These are phyloP conservation scores for Ophiobolus disseminans DNA, from an alignment of 2,329 filamentous ascomycete species.

Conservation along the genomic window DNA sequence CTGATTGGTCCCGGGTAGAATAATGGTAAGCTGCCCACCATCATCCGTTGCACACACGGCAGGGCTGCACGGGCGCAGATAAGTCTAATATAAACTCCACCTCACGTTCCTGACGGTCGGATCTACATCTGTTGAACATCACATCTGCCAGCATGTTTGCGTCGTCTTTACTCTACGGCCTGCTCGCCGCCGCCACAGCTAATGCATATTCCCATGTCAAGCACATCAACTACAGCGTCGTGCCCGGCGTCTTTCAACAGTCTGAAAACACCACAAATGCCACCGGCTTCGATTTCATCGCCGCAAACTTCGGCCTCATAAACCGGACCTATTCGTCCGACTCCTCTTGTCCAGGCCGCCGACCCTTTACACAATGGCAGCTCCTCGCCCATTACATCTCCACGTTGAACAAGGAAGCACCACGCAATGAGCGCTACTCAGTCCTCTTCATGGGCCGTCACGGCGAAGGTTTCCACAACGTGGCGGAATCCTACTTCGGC, in stretches of 20 bases:
- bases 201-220: constrained; percentile 23
- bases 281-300: constrained; percentile 57
- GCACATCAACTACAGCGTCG: constrained; percentile 66
- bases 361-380: constrained; percentile 67
- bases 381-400: constrained; percentile 67
- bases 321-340: constrained; percentile 68
- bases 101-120: not conserved
- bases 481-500: constrained; percentile 70
- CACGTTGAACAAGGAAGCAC: constrained; percentile 59
- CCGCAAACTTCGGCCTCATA: constrained; percentile 69
- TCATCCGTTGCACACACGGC: constrained; percentile 2
- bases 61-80: constrained; percentile 3
- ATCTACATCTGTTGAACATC: not conserved
- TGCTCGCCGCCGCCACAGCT: constrained; percentile 24
- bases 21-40: not conserved
- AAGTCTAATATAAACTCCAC: constrained; percentile 13
- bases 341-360: constrained; percentile 38
- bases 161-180: constrained; percentile 22
- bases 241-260: constrained; percentile 69
- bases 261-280: constrained; percentile 65
- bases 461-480: constrained; percentile 71
- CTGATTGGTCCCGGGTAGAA: constrained; percentile 29
- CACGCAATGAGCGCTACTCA: constrained; percentile 65
- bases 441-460: constrained; percentile 73
- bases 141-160: constrained; percentile 18